phyloP scores from a whole-genome alignment of 2,329 filamentous ascomycete species.

The Tolypocladium sp. region DNA sequence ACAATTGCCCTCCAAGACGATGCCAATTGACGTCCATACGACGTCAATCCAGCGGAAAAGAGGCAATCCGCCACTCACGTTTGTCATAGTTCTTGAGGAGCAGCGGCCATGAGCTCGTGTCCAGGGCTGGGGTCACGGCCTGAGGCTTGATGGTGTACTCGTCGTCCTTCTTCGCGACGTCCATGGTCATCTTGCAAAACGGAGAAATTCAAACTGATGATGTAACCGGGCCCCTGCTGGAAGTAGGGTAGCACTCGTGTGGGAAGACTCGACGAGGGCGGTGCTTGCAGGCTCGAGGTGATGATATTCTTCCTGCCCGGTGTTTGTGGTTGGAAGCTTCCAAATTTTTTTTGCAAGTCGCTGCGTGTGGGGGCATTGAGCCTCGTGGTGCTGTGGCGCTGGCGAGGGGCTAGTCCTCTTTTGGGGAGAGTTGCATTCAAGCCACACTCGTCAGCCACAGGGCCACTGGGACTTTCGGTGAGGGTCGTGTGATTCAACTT shows the following conservation, averaged over 20 bases:
- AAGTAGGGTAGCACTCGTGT: slow-evolving; percentile 8
- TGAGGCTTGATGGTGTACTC: slow-evolving; percentile 91
- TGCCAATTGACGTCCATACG: not conserved
- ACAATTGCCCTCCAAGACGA: not conserved
- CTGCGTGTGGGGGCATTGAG: slow-evolving; percentile 9
- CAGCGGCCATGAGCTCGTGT: slow-evolving; percentile 87
- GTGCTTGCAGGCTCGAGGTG: slow-evolving; percentile 7
- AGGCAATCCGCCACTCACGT: slow-evolving; percentile 44
- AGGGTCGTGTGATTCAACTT: not conserved
- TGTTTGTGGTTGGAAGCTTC: slow-evolving; percentile 7
- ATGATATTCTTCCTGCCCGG: slow-evolving; percentile 7
- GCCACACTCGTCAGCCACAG: slow-evolving; percentile 7
- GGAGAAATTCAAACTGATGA: slow-evolving; percentile 1
- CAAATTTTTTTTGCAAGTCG: slow-evolving; percentile 9
- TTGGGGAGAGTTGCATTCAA: not conserved
- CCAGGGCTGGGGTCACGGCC: slow-evolving; percentile 64
- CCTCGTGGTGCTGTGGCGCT: slow-evolving; percentile 8
- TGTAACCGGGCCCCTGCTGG: slow-evolving; percentile 7
- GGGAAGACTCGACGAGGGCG: slow-evolving; percentile 9
- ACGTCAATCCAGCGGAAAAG: not conserved
- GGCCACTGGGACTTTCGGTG: not conserved
- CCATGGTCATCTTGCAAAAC: slow-evolving; percentile 34
- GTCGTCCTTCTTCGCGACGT: slow-evolving; percentile 29
- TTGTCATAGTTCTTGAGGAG: slow-evolving; percentile 95
- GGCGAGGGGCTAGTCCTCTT: slow-evolving; percentile 2